phyloP scores from a whole-genome alignment of 2,329 filamentous ascomycete species.

The Aspergillus uvarum region DNA sequence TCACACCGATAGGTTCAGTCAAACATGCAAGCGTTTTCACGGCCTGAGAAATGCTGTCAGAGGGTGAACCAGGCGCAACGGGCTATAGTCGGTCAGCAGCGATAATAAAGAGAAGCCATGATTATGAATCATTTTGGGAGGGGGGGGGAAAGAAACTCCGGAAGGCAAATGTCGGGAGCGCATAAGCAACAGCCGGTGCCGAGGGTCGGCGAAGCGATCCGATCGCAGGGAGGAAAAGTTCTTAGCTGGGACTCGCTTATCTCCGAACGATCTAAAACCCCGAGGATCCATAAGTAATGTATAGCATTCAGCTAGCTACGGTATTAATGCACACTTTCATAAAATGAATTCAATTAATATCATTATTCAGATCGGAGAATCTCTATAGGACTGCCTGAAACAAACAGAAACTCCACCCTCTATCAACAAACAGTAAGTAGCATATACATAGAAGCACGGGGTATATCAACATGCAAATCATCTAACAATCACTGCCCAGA shows the following conservation, averaged over 20 bases:
- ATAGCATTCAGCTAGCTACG: not conserved
- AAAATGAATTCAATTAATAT: not conserved
- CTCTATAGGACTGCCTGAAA: not conserved
- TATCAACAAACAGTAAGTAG: constrained; percentile 14
- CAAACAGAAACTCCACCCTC: constrained; percentile 9
- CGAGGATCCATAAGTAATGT: not conserved
- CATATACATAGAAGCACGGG: constrained; percentile 10
- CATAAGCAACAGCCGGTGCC: constrained; percentile 2
- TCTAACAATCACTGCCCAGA: constrained; percentile 1
- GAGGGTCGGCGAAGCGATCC: constrained; percentile 13
- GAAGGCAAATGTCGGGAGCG: not conserved
- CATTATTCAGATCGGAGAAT: constrained; percentile 2
- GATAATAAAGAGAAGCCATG: not conserved
- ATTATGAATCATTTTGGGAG: not conserved
- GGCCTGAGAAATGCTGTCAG: not conserved
- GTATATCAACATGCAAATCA: constrained; percentile 21
- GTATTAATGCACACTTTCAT: not conserved
- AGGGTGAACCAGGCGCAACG: not conserved
- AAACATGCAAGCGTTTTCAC: not conserved
- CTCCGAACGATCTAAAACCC: not conserved
- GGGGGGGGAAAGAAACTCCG: not conserved
- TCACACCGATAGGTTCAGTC: not conserved
- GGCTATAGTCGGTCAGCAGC: not conserved
- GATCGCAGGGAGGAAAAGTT: constrained; percentile 3
- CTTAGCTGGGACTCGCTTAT: not conserved